phyloP scores from a whole-genome alignment of 2,329 filamentous ascomycete species.

The Grosmannia clavigera region DNA sequence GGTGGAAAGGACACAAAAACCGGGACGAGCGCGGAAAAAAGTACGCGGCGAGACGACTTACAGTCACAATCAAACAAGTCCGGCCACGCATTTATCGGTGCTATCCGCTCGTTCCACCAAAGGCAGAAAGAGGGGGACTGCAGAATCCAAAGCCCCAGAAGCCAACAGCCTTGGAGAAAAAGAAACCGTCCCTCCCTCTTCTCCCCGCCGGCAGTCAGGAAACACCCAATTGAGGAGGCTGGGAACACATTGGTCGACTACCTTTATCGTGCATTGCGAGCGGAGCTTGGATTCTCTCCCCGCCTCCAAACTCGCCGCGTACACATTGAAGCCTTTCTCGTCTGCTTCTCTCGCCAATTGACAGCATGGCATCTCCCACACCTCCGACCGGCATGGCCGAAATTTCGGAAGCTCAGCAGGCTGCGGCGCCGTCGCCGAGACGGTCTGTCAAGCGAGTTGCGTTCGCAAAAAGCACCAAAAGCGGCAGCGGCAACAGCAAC shows the following conservation, averaged over 20 bases:
- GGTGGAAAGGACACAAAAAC: background rate
- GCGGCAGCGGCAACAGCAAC: conserved; percentile 31
- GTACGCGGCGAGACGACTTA: background rate
- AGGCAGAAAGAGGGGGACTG: background rate
- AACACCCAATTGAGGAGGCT: conserved; percentile 2
- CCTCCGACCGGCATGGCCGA: background rate
- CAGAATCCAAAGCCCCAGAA: background rate
- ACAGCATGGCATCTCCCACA: background rate
- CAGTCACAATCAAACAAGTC: background rate
- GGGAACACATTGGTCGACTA: background rate
- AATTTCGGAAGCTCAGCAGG: background rate
- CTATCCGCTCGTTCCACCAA: background rate
- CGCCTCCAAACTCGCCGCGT: background rate
- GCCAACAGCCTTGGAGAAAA: background rate
- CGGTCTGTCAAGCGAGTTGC: conserved; percentile 16
- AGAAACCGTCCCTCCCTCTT: background rate
- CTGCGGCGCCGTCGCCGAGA: conserved; percentile 8
- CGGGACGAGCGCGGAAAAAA: background rate
- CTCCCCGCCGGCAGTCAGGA: background rate
- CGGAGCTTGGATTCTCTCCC: background rate
- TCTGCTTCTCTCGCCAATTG: background rate
- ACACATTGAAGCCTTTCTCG: background rate
- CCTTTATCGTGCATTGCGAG: background rate
- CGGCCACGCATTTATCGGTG: background rate
- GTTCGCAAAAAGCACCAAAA: conserved; percentile 13